A percentile compares a stretch with the other conserved stretches of the same genome.
phyloP scores from a whole-genome alignment of 2,329 filamentous ascomycete species.

The Ceratocystis destructans region DNA sequence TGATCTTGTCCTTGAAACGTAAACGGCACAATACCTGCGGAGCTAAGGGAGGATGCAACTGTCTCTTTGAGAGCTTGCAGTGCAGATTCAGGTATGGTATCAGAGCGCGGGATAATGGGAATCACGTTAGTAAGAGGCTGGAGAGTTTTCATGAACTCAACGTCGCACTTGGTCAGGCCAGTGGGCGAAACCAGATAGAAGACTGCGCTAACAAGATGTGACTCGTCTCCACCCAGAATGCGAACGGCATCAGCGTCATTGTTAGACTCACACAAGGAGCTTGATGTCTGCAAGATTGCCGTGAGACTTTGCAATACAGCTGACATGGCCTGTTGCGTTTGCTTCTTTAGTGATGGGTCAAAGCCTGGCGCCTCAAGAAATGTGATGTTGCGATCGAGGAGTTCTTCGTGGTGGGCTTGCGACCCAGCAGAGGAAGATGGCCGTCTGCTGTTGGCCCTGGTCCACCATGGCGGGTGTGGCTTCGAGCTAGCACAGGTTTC shows the following conservation, averaged over 20 bases:
- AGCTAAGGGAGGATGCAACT: constrained; percentile 42
- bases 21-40: constrained; percentile 50
- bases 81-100: constrained; percentile 48
- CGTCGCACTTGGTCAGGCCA: constrained; percentile 48
- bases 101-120: constrained; percentile 64
- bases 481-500: constrained; percentile 70
- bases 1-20: constrained; percentile 35
- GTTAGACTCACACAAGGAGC: constrained; percentile 1
- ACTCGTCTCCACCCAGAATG: constrained; percentile 68
- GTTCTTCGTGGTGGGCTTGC: constrained; percentile 45
- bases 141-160: constrained; percentile 58
- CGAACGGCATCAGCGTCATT: constrained; percentile 50
- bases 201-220: constrained; percentile 69
- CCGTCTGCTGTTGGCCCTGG: constrained; percentile 48
- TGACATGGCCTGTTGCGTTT: constrained; percentile 19
- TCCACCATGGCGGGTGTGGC: constrained; percentile 83
- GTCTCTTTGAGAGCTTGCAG: constrained; percentile 45
- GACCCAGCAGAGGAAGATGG: constrained; percentile 35
- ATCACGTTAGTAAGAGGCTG: constrained; percentile 69
- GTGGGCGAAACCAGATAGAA: constrained; percentile 64
- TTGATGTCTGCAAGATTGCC: background rate
- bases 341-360: constrained; percentile 22
- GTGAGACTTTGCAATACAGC: background rate
- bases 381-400: constrained; percentile 83
- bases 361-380: constrained; percentile 68